A percentile compares a stretch with the other conserved stretches of the same genome.
Evolutionary conservation across 805 yeast species (phyloP).

Genomic region (Isabelozyma gotoi): DNA sequence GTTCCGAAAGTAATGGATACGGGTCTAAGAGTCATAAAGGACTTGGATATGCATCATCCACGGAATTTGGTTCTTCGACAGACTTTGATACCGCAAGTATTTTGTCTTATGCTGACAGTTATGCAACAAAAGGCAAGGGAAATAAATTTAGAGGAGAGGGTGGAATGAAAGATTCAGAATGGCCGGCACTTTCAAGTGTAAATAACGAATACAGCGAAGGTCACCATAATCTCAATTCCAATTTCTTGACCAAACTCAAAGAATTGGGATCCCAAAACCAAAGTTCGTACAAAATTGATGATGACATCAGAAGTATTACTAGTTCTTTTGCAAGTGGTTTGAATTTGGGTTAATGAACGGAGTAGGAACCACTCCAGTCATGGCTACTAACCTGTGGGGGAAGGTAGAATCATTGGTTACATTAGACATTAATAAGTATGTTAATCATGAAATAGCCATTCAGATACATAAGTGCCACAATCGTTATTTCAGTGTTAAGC

Average conservation of each 20-base stretch:
- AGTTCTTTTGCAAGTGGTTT: conserved; percentile 39
- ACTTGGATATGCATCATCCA: conserved; percentile 1
- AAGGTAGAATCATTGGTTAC: too few relatives aligned
- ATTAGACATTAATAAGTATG: too few relatives aligned
- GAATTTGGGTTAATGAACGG: conserved; percentile 10
- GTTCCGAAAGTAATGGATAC: not conserved
- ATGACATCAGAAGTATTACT: conserved; percentile 36
- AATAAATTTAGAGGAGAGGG: not conserved
- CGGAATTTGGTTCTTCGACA: not conserved
- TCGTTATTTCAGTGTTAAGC: too few relatives aligned
- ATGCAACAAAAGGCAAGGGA: conserved; percentile 1
- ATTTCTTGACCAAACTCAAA: conserved; percentile 32
- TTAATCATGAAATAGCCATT: too few relatives aligned
- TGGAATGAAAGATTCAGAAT: conserved; percentile 9
- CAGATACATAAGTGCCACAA: too few relatives aligned
- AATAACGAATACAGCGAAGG: conserved; percentile 8
- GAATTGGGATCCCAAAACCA: conserved; percentile 13
- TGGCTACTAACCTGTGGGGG: too few relatives aligned
- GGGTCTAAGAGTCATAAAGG: not conserved
- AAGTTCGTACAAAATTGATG: conserved; percentile 18
- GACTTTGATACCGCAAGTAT: conserved; percentile 30
- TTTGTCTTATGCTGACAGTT: conserved; percentile 17
- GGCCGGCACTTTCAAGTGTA: conserved; percentile 27
- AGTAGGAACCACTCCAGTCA: too few relatives aligned
- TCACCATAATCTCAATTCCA: conserved; percentile 20